Conservation (phyloP, 345 rosid genomes). For the thale cress (Arabidopsis thaliana) region TAIR10.1 NC_003076.8:12552501-12553000, state of each 20-base stretch:
- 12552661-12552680: conserved; percentile 6
- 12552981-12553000: not conserved
- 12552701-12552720: not conserved
- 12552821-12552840: not conserved
- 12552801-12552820: not conserved
- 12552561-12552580: no score
- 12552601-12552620: no score
- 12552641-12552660: not conserved
- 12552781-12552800: not conserved
- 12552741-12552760: no score
- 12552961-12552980: not conserved
- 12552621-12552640: no score
- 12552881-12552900: not conserved
- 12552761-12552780: no score
- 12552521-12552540: no score
- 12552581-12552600: not conserved
- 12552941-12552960: not conserved
- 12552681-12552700: not conserved
- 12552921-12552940: not conserved
- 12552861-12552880: no score
- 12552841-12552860: not conserved
- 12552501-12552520: no score
- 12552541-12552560: no score
- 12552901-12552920: not conserved
- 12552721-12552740: not conserved